phyloP scores from a whole-genome alignment of 345 rosid genomes.

The Salix exigua region DNA sequence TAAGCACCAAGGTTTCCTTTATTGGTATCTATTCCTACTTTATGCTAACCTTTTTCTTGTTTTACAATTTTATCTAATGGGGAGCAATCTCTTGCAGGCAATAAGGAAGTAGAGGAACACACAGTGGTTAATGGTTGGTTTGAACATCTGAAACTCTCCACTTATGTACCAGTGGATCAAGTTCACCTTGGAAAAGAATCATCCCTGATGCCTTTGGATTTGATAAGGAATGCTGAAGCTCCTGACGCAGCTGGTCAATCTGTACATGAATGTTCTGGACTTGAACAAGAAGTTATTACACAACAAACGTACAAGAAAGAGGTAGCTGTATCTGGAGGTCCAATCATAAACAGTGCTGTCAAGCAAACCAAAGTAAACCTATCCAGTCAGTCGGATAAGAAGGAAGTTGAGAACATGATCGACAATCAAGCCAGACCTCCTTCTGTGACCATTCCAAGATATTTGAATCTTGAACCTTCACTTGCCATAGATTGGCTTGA shows the following conservation, averaged over 20 bases:
- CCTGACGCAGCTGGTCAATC: slow-evolving; percentile 23
- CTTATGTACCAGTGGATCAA: slow-evolving; percentile 29
- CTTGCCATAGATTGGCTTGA: slow-evolving; percentile 98
- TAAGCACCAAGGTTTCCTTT: background rate
- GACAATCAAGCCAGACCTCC: slow-evolving; percentile 39
- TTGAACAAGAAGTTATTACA: slow-evolving; percentile 23
- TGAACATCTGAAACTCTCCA: slow-evolving; percentile 11
- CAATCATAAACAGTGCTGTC: slow-evolving; percentile 21
- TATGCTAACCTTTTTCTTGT: background rate
- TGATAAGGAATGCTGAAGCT: slow-evolving; percentile 24
- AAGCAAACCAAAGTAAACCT: slow-evolving; percentile 35
- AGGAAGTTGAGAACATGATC: slow-evolving; percentile 35
- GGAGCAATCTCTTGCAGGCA: slow-evolving; percentile 34
- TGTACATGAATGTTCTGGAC: slow-evolving; percentile 26
- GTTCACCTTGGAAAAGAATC: slow-evolving; percentile 30
- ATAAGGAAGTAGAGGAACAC: slow-evolving; percentile 21
- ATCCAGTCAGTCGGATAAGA: slow-evolving; percentile 32
- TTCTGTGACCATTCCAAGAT: slow-evolving; percentile 47
- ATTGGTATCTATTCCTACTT: background rate
- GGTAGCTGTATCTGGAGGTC: slow-evolving; percentile 29
- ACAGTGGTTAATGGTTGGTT: slow-evolving; percentile 18
- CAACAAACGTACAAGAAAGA: slow-evolving; percentile 37
- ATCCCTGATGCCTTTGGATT: slow-evolving; percentile 29
- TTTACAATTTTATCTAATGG: background rate
- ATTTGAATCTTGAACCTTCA: slow-evolving; percentile 78